Base-by-base conservation (phyloP, 768 basidiomycete species). In the Pleurotus platypus region DNA sequence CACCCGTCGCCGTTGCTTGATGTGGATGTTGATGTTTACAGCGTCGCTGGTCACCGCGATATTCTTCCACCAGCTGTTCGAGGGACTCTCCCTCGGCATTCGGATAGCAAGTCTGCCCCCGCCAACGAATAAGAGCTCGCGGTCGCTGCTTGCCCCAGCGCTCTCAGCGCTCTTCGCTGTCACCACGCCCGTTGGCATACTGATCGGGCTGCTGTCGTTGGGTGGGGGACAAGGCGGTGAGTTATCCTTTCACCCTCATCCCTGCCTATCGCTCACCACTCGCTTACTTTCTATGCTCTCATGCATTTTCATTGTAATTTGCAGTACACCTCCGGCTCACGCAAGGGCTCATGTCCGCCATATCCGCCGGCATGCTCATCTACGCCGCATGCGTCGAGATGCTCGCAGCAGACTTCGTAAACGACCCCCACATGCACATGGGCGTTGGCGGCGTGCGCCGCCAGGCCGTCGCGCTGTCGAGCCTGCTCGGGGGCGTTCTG, bases 361-460 rank as follows among this genome's bases (percentile, higher is more conserved):
- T 91, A 30, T 90, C 87, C 0, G 88, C 90, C 0, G 90, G 90
- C 2, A 85, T 92, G 86, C 79, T 93, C 49, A 90, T 87, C 46
- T 92, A 92, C 63, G 90, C 87, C 0, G 82, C 87, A 9, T 89
- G 85, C 8, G 89, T 92, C 5, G 91, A 92, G 76, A 92, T 93
- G 87, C 81, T 93, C 51, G 90, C 89, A 0, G 90, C 83, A 2
- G 90, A 93, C 68, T 92, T 92, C 61, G 87, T 61, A 0, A 59
- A 59, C 58, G 61, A 61, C 43, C 57, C 57, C 11, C 38, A 49
- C 11, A 38, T 92, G 43, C 87, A 88, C 70, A 87, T 90, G 39
- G 83, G 83, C 58, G 76, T 78, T 43, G 65, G 73, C 62, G 69
- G 71, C 74, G 69, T 76, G 75, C 78, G 69, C 72, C 24, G 69